Conservation (phyloP, 1,284 basidiomycete species). For the Tylopilus orsonianus region DNA sequence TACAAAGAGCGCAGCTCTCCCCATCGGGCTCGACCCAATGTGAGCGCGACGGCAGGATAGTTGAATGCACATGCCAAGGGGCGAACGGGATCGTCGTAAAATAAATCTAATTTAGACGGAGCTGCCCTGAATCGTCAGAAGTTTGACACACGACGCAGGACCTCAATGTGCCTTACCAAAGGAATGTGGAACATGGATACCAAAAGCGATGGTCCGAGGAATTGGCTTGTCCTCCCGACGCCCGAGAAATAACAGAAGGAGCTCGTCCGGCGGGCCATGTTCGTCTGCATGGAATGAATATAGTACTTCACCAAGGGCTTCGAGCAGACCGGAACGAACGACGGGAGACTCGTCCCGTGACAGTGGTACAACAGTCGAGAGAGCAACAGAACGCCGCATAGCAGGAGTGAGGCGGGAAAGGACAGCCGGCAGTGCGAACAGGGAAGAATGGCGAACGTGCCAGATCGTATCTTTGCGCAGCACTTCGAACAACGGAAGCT, state of each 20-base stretch:
- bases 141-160: neutral
- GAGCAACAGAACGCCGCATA: constrained; percentile 60
- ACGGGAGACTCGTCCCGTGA: constrained; percentile 66
- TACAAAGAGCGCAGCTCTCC: constrained; percentile 73
- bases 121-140: constrained; percentile 22
- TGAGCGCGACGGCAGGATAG: constrained; percentile 88
- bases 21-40: constrained; percentile 81
- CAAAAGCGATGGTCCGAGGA: constrained; percentile 21
- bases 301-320: constrained; percentile 90
- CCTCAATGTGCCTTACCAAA: constrained; percentile 22
- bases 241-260: constrained; percentile 78
- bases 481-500: constrained; percentile 80
- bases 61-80: constrained; percentile 93
- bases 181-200: constrained; percentile 9
- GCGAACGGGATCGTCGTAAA: constrained; percentile 64
- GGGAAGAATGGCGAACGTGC: constrained; percentile 88
- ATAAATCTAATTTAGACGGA: constrained; percentile 38
- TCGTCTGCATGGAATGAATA: constrained; percentile 77
- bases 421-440: constrained; percentile 84
- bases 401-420: constrained; percentile 61
- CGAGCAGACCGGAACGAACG: constrained; percentile 82
- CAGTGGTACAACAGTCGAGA: constrained; percentile 63
- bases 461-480: constrained; percentile 73
- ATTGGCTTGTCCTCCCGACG: constrained; percentile 43
- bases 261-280: constrained; percentile 74